Conservation (phyloP, 108 stramenopile species). For the Epipyxis sp. region DNA sequence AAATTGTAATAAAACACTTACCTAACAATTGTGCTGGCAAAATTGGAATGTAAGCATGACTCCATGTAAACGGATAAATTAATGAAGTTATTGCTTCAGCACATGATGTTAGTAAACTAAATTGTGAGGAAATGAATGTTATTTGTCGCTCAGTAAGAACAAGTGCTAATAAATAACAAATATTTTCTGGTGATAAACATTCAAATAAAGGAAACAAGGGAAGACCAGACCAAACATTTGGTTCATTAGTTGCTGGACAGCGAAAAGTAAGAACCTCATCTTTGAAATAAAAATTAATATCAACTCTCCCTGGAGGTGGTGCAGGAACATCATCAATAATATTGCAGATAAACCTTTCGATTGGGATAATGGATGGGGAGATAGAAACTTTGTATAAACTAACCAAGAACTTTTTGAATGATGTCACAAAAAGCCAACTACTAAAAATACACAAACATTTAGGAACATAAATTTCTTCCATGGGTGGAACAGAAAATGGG, state of each 20-base stretch:
- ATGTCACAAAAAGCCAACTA: constrained; percentile 8
- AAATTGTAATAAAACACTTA: no score
- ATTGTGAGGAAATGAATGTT: constrained; percentile 48
- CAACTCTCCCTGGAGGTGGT: constrained; percentile 33
- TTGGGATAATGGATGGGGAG: constrained; percentile 29
- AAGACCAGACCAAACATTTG: constrained; percentile 43
- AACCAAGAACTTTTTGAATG: background rate
- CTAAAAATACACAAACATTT: constrained; percentile 18
- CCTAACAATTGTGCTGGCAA: constrained; percentile 41
- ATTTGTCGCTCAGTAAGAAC: constrained; percentile 47
- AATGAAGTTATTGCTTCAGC: constrained; percentile 45
- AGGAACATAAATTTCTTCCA: background rate
- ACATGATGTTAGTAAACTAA: constrained; percentile 44
- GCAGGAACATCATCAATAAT: constrained; percentile 53
- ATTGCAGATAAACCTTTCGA: constrained; percentile 54
- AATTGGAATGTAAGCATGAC: constrained; percentile 52
- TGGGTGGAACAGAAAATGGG: no score
- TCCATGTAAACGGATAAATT: constrained; percentile 49
- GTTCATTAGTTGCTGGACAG: constrained; percentile 52
- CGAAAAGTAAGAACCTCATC: constrained; percentile 42
- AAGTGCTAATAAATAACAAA: constrained; percentile 37
- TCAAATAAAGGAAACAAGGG: constrained; percentile 51
- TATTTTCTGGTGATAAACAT: constrained; percentile 47
- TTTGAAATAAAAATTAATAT: constrained; percentile 51
- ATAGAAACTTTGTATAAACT: constrained; percentile 2